Evolutionary conservation across 768 basidiomycete species (phyloP).

Genomic region (Scleroderma bovista): DNA sequence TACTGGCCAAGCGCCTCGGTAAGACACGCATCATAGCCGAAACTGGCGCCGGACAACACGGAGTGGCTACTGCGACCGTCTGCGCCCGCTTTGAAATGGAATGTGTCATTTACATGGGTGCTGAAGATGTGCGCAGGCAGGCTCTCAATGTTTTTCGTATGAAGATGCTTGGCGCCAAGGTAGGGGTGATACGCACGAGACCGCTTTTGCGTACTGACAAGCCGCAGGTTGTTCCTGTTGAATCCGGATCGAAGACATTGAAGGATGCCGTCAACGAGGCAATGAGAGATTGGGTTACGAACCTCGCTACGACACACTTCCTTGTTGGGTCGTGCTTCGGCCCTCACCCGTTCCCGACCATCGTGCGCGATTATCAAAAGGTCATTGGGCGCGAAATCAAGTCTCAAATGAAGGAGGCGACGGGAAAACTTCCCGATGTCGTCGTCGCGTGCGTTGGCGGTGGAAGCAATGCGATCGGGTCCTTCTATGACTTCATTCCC

Average conservation of each 20-base stretch:
- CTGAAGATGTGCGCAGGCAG: constrained; percentile 94
- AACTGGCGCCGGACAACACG: constrained; percentile 98
- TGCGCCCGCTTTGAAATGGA: constrained; percentile 95
- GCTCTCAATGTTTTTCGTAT: constrained; percentile 98
- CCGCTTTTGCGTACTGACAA: not conserved
- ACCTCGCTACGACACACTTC: constrained; percentile 90
- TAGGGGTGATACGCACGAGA: constrained; percentile 19
- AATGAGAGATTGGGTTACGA: constrained; percentile 98
- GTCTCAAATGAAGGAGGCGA: constrained; percentile 62
- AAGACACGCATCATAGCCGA: constrained; percentile 98
- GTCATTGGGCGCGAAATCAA: constrained; percentile 96
- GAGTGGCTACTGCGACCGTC: constrained; percentile 97
- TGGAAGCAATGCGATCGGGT: constrained; percentile 95
- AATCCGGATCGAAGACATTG: constrained; percentile 89
- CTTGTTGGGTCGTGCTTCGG: constrained; percentile 96
- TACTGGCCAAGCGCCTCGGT: constrained; percentile 89
- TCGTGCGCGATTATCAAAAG: constrained; percentile 96
- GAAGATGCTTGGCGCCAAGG: constrained; percentile 93
- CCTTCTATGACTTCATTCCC: constrained; percentile 94
- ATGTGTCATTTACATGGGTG: constrained; percentile 97
- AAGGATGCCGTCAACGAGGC: constrained; percentile 99
- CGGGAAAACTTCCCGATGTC: constrained; percentile 87
- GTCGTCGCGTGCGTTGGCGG: constrained; percentile 98
- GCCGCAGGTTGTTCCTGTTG: constrained; percentile 81
- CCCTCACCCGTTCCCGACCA: constrained; percentile 98